Base-by-base conservation (phyloP, 805 yeast genomes). In the Ascoidea rubescens region DNA sequence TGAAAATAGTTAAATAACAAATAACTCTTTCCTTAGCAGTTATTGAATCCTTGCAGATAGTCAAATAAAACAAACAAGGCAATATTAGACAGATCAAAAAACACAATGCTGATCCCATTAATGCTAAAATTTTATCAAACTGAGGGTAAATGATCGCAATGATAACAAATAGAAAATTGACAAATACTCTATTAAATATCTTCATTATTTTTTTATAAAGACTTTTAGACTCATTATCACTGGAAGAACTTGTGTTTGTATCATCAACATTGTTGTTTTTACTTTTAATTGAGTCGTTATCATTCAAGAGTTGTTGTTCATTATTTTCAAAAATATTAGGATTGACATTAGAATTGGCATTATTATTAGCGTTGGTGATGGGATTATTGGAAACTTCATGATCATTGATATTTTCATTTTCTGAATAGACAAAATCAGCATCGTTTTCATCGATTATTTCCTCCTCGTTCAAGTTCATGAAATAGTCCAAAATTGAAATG, bases 81-180 rank as follows among this genome's bases (percentile, higher is more conserved):
- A 81, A 72, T 2, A 84, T 77, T 51, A 86, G 69, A 63, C 95
- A 86, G 46, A 86, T 78, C 3, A 83, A 72, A 61, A 83, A 80
- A 58, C 93, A 85, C 53, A 87, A 77, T 2, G 84, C 74, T 32
- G 86, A 72, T 1, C 95, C 95, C 56, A 85, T 62, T 49, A 87
- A 73, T 1, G 90, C 82, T 71, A 87, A 80, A 51, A 87, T 75
- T 53, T 73, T 74, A 54, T 87, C 95, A 64, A 86, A 87, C 55
- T 82, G 79, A 0, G 87, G 84, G 61, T 85, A 73, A 30, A 79
- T 17, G 28, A 49, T 54, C 5, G 58, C 54, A 17, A 55, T 55
- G 10, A 54, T 5, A 31, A 55, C 51, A 8, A 56, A 56, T 10
- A 49, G 31, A 28, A 47, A 48, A 2, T 54, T 47, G 7, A 54